Percentiles rank a stretch among this genome's conserved stretches.
phyloP scores from a whole-genome alignment of 2,329 filamentous ascomycete genomes.

The Hymenoscyphus albidus region DNA sequence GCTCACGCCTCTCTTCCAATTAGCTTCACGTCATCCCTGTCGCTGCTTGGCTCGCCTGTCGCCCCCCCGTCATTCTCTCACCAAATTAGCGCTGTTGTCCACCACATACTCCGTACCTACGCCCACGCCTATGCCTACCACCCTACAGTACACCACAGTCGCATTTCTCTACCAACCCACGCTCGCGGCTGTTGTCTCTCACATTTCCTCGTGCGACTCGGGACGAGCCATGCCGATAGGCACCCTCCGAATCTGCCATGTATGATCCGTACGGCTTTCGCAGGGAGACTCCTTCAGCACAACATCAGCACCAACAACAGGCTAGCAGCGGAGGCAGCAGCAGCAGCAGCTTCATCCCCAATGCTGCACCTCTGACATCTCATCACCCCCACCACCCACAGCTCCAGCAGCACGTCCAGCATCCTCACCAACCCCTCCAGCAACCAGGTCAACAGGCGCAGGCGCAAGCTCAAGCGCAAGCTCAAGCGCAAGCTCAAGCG shows the following conservation, averaged over 20 bases:
- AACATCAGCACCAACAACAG: neutral
- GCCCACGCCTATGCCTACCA: neutral
- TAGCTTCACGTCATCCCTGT: neutral
- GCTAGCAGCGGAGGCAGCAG: conserved; percentile 1
- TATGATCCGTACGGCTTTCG: neutral
- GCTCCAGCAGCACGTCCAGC: conserved; percentile 24
- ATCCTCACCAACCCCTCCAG: conserved; percentile 24
- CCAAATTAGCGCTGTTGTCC: neutral
- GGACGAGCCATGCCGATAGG: neutral
- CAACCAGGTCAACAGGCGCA: conserved; percentile 26
- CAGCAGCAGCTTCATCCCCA: conserved; percentile 7
- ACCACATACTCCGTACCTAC: neutral
- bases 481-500: neutral
- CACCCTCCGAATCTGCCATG: neutral
- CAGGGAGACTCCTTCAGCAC: conserved; percentile 5
- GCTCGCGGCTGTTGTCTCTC: neutral
- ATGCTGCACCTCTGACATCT: conserved; percentile 11
- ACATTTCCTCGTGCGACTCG: neutral
- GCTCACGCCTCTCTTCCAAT: neutral
- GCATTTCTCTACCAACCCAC: neutral
- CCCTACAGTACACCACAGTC: neutral
- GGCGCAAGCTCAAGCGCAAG: neutral
- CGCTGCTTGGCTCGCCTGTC: neutral
- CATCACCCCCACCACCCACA: conserved; percentile 5
- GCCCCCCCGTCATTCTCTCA: neutral